These are phyloP conservation scores for Biscogniauxia marginata DNA, from an alignment of 2,329 filamentous ascomycete species.

Conservation along the genomic window DNA sequence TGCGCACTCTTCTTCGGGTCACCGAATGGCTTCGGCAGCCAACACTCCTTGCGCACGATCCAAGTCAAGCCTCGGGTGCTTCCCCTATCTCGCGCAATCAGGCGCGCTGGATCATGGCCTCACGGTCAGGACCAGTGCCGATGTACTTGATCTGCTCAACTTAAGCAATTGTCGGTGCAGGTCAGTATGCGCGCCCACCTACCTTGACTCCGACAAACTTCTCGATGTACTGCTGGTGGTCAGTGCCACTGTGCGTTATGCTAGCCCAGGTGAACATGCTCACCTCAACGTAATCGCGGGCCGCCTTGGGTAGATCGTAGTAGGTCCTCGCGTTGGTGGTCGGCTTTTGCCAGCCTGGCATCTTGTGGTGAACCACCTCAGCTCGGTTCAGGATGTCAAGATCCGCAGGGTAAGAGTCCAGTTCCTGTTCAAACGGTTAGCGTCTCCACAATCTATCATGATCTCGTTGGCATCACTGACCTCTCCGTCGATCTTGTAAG, in stretches of 20 bases:
- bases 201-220: slow-evolving; percentile 8
- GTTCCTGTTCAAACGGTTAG: slow-evolving; percentile 1
- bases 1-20: not conserved
- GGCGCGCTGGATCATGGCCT: slow-evolving; percentile 3
- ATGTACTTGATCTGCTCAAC: not conserved
- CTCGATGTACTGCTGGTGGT: slow-evolving; percentile 2
- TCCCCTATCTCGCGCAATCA: not conserved
- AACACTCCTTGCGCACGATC: not conserved
- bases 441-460: not conserved
- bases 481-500: not conserved
- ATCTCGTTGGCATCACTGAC: slow-evolving; percentile 1
- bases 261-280: not conserved
- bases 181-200: not conserved
- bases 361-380: slow-evolving; percentile 7
- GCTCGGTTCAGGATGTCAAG: slow-evolving; percentile 2
- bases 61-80: not conserved
- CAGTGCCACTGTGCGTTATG: not conserved
- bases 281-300: slow-evolving; percentile 5
- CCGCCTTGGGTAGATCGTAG: slow-evolving; percentile 3
- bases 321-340: slow-evolving; percentile 4
- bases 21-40: not conserved
- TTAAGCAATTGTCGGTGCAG: not conserved
- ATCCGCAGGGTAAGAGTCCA: slow-evolving; percentile 6
- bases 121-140: slow-evolving; percentile 1
- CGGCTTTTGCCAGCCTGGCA: slow-evolving; percentile 6